Base-by-base conservation (phyloP, 768 basidiomycete genomes). In the Trametes gibbosa region DNA sequence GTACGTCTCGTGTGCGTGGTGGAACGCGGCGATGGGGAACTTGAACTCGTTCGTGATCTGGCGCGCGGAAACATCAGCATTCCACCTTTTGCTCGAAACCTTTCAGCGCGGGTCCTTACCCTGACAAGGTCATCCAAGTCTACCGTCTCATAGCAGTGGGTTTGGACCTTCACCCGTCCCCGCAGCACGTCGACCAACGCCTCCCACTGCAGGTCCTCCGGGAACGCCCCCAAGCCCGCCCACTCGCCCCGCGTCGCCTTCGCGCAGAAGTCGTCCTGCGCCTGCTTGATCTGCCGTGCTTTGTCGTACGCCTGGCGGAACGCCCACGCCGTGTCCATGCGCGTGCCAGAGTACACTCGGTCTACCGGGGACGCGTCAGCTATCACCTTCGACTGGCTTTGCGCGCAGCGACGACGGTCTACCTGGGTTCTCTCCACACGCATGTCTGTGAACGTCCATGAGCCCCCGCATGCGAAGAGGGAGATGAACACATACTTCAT, bases 1-100 rank as follows among this genome's bases (percentile, higher is more conserved):
- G 72, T 92, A 97, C 1, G 92, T 84, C 70, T 95, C 93, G 58
- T 92, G 86, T 9, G 93, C 95, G 68, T 91, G 89, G 66, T 95
- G 92, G 68, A 95, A 85, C 10, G 90, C 87, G 7, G 89, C 83
- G 24, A 94, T 78, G 2, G 84, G 80, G 68, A 93, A 94, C 66
- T 92, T 75, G 78, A 95, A 98, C 72, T 97, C 94, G 68, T 95
- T 91, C 40, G 91, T 85, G 46, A 97, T 79, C 84, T 94, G 29
- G 29, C 29, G 5, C 29, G 4, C 29, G 29, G 29, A n/a, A n/a
- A n/a, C 29, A 32, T 7, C 19, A 7, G 29, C 4, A 14, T 10
- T 10, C 16, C 34, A 25, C 43, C 49, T 9, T 6, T n/a, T 19
- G 1, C 40, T 5, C n/a, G 25, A 24, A 2, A 34, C 3, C 13